Evolutionary conservation across 2,329 filamentous ascomycete genomes (phyloP), one percentile per base, ranked within the genome.

Genomic region (Tolypocladium pustulatum): DNA sequence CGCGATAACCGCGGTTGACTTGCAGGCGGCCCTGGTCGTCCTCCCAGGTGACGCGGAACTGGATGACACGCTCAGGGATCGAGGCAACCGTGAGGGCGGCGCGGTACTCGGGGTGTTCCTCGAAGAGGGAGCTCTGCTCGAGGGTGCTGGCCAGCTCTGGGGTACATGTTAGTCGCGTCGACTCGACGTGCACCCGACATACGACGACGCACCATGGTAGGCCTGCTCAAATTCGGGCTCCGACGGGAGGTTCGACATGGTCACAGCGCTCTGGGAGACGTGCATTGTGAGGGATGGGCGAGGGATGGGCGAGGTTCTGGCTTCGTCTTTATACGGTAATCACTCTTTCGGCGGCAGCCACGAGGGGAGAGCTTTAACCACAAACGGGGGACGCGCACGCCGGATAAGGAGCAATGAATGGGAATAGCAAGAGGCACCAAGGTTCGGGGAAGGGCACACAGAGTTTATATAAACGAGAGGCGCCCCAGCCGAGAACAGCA

Each of bases 151-250:
- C 90, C 67, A 99, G 90, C 85, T 99, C 93, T 95, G 71, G 64
- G 58, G 46, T 22, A 54, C 51, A 10, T 49, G 59, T 61, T 37
- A 58, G 56, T 7, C 62, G 61, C 27, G 49, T 52, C 30, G 43
- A 27, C 10, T 5, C 10, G 40, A 25, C n/a, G 3, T 13, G n/a
- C 17, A 20, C 12, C n/a, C n/a, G 2, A 4, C 7, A 2, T 17
- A 25, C 2, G 27, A 54, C 17, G 13, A 73, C 81, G 71, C 79
- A 95, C 91, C 91, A 76, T 91, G 90, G 85, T 96, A 96, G 71
- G 93, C 93, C 85, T 97, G 93, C 86, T 97, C 87, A 81, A 97
- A 97, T 81, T 99, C 93, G 71, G 94, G 93, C 85, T 97, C 93
- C 64, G 80, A 78, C 57, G 90, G 85, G 70, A 94, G 82, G 81